A percentile compares a stretch with the other conserved stretches of the same genome.
These are phyloP conservation scores for Psilocybe sp. DNA, from an alignment of 768 basidiomycete genomes.

Conservation along the genomic window DNA sequence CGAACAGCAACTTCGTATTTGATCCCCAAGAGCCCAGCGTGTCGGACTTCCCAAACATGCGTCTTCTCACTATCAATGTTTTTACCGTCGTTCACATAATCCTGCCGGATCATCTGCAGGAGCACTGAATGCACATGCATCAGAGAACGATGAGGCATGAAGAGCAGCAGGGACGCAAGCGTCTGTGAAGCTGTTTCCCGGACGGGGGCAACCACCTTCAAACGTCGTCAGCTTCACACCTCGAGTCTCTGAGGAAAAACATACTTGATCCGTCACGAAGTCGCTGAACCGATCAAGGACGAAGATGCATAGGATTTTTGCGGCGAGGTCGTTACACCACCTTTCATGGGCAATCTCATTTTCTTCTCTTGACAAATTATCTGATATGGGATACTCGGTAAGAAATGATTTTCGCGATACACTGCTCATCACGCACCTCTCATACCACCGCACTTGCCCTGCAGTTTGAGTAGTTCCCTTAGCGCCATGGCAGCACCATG, in stretches of 20 bases:
- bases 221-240: neutral
- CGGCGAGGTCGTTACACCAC: slow-evolving; percentile 89
- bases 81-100: slow-evolving; percentile 49
- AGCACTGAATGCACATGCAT: slow-evolving; percentile 79
- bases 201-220: slow-evolving; percentile 87
- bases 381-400: slow-evolving; percentile 29
- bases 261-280: slow-evolving; percentile 87
- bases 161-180: slow-evolving; percentile 81
- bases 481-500: slow-evolving; percentile 93
- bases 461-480: slow-evolving; percentile 80
- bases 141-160: slow-evolving; percentile 83
- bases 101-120: slow-evolving; percentile 91
- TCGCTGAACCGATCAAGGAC: slow-evolving; percentile 98
- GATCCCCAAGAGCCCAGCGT: slow-evolving; percentile 95
- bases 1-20: slow-evolving; percentile 98
- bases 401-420: neutral
- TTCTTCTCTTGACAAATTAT: slow-evolving; percentile 45
- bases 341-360: slow-evolving; percentile 72
- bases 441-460: slow-evolving; percentile 84
- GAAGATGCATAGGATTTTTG: slow-evolving; percentile 84
- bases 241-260: neutral
- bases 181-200: slow-evolving; percentile 96
- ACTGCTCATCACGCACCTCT: slow-evolving; percentile 41
- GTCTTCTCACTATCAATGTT: slow-evolving; percentile 36
- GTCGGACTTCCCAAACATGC: slow-evolving; percentile 95